phyloP scores from a whole-genome alignment of 345 rosid species.

The Adansonia digitata region DNA sequence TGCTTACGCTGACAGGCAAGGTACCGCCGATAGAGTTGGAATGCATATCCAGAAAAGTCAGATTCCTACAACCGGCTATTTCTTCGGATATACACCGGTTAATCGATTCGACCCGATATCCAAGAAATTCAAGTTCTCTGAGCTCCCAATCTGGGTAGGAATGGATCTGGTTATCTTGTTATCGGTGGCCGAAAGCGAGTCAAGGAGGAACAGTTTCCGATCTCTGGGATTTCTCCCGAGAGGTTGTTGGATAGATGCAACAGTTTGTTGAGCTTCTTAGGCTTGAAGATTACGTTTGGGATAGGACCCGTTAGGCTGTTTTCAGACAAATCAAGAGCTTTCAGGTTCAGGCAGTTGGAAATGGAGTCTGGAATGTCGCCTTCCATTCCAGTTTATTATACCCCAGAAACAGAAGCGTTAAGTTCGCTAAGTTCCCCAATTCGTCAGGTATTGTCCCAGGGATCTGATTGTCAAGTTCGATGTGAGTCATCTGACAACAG shows the following conservation, averaged over 20 bases:
- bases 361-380: slow-evolving; percentile 62
- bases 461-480: slow-evolving; percentile 74
- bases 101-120: slow-evolving; percentile 70
- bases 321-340: slow-evolving; percentile 71
- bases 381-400: slow-evolving; percentile 71
- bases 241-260: slow-evolving; percentile 68
- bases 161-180: slow-evolving; percentile 54
- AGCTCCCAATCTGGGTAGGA: slow-evolving; percentile 52
- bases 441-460: slow-evolving; percentile 64
- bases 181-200: slow-evolving; percentile 59
- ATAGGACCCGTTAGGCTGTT: slow-evolving; percentile 66
- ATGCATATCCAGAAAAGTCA: slow-evolving; percentile 77
- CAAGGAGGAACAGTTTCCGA: slow-evolving; percentile 63
- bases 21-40: slow-evolving; percentile 64
- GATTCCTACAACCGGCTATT: slow-evolving; percentile 55
- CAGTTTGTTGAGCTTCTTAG: slow-evolving; percentile 66
- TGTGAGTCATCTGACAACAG: slow-evolving; percentile 50
- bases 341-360: slow-evolving; percentile 55
- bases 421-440: slow-evolving; percentile 48
- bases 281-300: slow-evolving; percentile 54
- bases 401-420: slow-evolving; percentile 71
- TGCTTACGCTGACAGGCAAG: slow-evolving; percentile 41
- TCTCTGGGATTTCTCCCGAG: slow-evolving; percentile 50
- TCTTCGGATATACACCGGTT: slow-evolving; percentile 55
- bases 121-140: slow-evolving; percentile 60